Base-by-base conservation (phyloP, 352 stramenopile genomes). In the Globisporangium ultimum region DNA sequence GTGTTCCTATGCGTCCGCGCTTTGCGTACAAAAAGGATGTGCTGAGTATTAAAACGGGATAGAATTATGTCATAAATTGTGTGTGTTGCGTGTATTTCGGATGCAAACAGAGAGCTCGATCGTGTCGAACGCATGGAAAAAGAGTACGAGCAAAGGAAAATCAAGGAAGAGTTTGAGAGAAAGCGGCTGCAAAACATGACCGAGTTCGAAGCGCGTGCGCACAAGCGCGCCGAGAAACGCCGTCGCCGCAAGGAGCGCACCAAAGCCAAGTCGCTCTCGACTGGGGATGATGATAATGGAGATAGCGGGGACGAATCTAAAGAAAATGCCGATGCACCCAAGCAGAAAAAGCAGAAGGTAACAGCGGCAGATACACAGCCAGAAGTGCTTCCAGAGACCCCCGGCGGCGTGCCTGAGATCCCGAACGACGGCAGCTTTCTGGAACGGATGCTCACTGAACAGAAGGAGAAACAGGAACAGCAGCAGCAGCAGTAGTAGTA, bases 51-150 rank as follows among this genome's bases (percentile, higher is more conserved):
- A n/a, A 32, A 32, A 10, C 38, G 38, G 12, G 15, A 22, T 45
- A 2, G 22, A 21, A 11, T 32, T 53, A 48, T 24, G 9, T 48
- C 22, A 32, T 36, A 2, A 18, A 41, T 9, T 58, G 52, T 49
- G 34, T 45, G 49, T 28, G 36, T 0, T 51, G 24, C 24, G 24
- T 32, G 24, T 32, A 32, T 32, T 32, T 32, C 24, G 21, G 3
- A 34, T 48, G n/a, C 22, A n/a, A 15, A 49, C n/a, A 88, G 89
- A 22, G 96, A 99, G 74, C 84, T 97, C 71, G 84, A 95, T 40
- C 91, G 97, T 22, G 86, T 98, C 58, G 89, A 90, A 43, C 52
- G 70, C 7, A 93, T 99, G 64, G 89, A 98, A 67, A 72, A 80
- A 53, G 69, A 81, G 12, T 84, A 97, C 56, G 78, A 84, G 55